phyloP scores from a whole-genome alignment of 352 stramenopile species.

The Globisporangium canariense region DNA sequence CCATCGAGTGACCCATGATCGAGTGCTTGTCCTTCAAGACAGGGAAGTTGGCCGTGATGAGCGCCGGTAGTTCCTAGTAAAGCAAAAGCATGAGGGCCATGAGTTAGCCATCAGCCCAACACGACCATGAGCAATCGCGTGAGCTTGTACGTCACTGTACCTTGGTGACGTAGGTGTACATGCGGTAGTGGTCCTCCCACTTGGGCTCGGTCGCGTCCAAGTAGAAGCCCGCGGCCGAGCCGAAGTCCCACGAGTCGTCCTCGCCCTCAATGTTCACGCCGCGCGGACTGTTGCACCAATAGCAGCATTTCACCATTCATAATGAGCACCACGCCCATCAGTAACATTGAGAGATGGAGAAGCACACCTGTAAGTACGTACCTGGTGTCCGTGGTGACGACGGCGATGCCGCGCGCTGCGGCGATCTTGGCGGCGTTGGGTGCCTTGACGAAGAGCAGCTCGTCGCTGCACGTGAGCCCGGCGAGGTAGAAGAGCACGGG shows the following conservation, averaged over 20 bases:
- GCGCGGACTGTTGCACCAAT: conserved; percentile 66
- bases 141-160: conserved; percentile 8
- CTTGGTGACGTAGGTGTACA: conserved; percentile 97
- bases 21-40: conserved; percentile 78
- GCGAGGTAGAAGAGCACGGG: conserved; percentile 94
- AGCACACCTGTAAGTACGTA: neutral
- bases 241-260: conserved; percentile 96
- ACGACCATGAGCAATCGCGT: neutral
- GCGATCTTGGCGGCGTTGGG: conserved; percentile 87
- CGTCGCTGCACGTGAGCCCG: conserved; percentile 96
- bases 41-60: conserved; percentile 88
- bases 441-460: conserved; percentile 96
- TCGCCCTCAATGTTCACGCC: conserved; percentile 90
- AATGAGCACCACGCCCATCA: neutral
- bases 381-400: conserved; percentile 95
- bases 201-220: conserved; percentile 94
- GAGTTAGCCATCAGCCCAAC: neutral
- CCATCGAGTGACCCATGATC: conserved; percentile 97
- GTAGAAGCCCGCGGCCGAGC: conserved; percentile 97
- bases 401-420: conserved; percentile 88
- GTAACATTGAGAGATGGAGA: neutral
- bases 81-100: neutral
- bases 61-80: conserved; percentile 85
- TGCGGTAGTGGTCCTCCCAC: conserved; percentile 94
- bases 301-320: neutral